Evolutionary conservation across 2,329 filamentous ascomycete genomes (phyloP), one percentile per base, ranked within the genome.

Genomic region (Ophiostoma sp.): DNA sequence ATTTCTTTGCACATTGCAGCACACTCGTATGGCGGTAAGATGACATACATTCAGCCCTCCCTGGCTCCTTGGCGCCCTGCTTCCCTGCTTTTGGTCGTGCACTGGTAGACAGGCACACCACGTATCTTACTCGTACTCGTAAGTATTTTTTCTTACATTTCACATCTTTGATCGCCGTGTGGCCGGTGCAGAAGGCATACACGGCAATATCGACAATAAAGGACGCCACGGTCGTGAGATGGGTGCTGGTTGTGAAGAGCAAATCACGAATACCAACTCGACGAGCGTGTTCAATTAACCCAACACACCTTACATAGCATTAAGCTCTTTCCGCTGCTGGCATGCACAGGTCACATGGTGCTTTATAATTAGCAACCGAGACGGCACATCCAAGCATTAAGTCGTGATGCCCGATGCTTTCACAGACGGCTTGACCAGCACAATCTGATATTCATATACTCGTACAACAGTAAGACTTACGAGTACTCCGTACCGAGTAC

Each of bases 31-130:
- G 27, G 27, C 27, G 27, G 27, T 27, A 27, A 27, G 27, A 27
- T 27, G 2, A 27, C 27, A 27, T 27, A 27, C 27, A 27, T 27
- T 27, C 27, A 27, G 27, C n/a, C 40, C 52, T 67, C 44, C 66
- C 38, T 65, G 44, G 18, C 11, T 38, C 12, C 64, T 66, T 66
- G 58, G 65, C 64, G 44, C 64, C 41, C 6, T 62, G 44, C 27
- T 62, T 65, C 41, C 65, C 60, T 69, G 68, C 47, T 68, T 66
- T 41, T 40, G 58, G 41, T 11, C 7, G 18, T 40, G 64, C 67
- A 14, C 36, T 41, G 12, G 58, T 38, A 62, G 6, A 40, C 36
- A 36, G 1, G 18, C 58, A 62, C 58, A 41, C 36, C 36, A 27
- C 18, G 27, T 27, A 60, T 60, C 55, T 38, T 38, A 60, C 64